Conservation (phyloP, 306 rosid genomes). For the Purshia tridentata region DNA sequence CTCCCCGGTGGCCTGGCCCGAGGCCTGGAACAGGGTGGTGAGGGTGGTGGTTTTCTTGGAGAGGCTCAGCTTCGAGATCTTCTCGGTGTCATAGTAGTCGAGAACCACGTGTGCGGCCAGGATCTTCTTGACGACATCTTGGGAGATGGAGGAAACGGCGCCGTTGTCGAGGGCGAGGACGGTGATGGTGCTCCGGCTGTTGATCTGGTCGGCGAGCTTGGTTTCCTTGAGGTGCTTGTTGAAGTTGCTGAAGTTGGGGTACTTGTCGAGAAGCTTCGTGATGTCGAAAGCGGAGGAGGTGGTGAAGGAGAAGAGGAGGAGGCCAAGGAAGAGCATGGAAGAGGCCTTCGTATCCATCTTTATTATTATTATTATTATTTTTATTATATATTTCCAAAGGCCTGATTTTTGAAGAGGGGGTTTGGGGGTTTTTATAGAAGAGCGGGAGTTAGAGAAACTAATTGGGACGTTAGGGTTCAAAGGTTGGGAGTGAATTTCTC, state of each 20-base stretch:
- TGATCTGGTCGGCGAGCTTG: constrained; percentile 49
- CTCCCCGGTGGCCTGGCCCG: constrained; percentile 27
- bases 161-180: constrained; percentile 40
- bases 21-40: constrained; percentile 37
- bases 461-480: not conserved
- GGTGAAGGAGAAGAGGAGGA: constrained; percentile 33
- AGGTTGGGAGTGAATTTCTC: constrained; percentile 29
- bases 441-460: not conserved
- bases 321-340: constrained; percentile 32
- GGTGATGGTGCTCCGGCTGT: constrained; percentile 40
- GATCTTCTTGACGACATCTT: constrained; percentile 34
- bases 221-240: constrained; percentile 46
- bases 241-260: constrained; percentile 36
- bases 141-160: constrained; percentile 17
- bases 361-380: not conserved
- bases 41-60: constrained; percentile 2
- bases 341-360: constrained; percentile 47
- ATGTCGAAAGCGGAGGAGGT: constrained; percentile 46
- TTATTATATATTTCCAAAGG: constrained; percentile 26
- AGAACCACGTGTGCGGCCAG: constrained; percentile 40
- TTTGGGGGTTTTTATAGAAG: not conserved
- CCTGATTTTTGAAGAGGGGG: constrained; percentile 11
- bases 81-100: constrained; percentile 40
- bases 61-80: not conserved
- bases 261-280: constrained; percentile 27